Conservation (phyloP, 306 rosid species). For the Vicia sativa region DNA sequence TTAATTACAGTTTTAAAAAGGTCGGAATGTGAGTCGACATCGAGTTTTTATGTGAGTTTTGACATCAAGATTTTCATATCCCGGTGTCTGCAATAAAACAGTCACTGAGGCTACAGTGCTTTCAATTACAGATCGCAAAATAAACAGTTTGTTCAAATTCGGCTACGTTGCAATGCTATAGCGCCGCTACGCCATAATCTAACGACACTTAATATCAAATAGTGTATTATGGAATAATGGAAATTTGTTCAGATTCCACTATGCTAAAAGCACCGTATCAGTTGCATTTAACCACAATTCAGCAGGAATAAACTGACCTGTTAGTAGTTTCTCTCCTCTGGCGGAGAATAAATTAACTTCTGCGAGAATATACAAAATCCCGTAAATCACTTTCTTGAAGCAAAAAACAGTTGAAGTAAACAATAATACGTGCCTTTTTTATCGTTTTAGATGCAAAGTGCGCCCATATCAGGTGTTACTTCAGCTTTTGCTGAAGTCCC, state of each 20-base stretch:
- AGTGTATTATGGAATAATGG: no score
- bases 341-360: slow-evolving; percentile 32
- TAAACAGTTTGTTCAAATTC: no score
- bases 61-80: neutral
- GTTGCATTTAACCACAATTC: no score
- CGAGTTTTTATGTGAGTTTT: neutral
- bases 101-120: neutral
- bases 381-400: slow-evolving; percentile 22
- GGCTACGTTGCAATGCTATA: no score
- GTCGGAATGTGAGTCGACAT: neutral
- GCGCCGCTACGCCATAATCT: no score
- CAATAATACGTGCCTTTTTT: slow-evolving; percentile 23
- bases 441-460: slow-evolving; percentile 73
- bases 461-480: slow-evolving; percentile 73
- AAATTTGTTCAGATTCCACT: no score
- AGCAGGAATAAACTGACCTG: slow-evolving; percentile 37
- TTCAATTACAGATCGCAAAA: no score
- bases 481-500: slow-evolving; percentile 46
- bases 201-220: no score
- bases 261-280: no score
- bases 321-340: slow-evolving; percentile 25
- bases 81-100: neutral
- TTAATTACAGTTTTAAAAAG: neutral
- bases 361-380: slow-evolving; percentile 27
- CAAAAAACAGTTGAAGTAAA: slow-evolving; percentile 11